Percentiles rank a stretch among this genome's conserved stretches.
Conservation (phyloP, 192 early-diverging fungal genomes). For the Pecoramyces ruminantium region DNA sequence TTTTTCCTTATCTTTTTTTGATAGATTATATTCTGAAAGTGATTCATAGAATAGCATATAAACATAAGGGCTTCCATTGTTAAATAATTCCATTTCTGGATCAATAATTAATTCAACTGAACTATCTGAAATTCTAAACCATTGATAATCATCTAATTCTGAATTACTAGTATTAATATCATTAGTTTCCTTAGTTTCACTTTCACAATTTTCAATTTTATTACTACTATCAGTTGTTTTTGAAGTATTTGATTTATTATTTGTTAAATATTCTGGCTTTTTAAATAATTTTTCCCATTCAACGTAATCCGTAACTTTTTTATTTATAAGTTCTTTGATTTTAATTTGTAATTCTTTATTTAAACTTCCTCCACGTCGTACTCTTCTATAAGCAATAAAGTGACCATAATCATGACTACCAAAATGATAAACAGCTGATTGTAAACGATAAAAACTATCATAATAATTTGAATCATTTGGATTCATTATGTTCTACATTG, state of each 20-base stretch:
- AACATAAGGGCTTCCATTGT: conserved; percentile 15
- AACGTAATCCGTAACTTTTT: background rate
- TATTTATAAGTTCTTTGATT: background rate
- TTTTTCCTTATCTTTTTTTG: background rate
- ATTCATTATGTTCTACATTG: too few relatives aligned
- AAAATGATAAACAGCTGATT: conserved; percentile 15
- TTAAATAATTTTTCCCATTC: background rate
- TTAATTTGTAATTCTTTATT: background rate
- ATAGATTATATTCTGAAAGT: background rate
- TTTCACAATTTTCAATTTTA: background rate
- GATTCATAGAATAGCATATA: conserved; percentile 37
- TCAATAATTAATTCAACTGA: conserved; percentile 15
- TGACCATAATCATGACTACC: conserved; percentile 79
- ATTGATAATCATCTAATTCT: conserved; percentile 6
- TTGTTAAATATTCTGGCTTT: background rate
- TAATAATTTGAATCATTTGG: conserved; percentile 8
- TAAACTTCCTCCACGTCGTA: background rate
- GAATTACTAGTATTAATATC: background rate
- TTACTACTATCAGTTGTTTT: background rate
- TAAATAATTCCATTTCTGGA: conserved; percentile 18
- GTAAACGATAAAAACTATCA: background rate
- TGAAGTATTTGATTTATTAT: background rate
- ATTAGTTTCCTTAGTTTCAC: background rate
- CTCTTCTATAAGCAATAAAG: conserved; percentile 64
- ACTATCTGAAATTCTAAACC: conserved; percentile 52